Evolutionary conservation across 495 filamentous ascomycete genomes (phyloP), one percentile per base, ranked within the genome.

Genomic region (Lichina pygmaea): DNA sequence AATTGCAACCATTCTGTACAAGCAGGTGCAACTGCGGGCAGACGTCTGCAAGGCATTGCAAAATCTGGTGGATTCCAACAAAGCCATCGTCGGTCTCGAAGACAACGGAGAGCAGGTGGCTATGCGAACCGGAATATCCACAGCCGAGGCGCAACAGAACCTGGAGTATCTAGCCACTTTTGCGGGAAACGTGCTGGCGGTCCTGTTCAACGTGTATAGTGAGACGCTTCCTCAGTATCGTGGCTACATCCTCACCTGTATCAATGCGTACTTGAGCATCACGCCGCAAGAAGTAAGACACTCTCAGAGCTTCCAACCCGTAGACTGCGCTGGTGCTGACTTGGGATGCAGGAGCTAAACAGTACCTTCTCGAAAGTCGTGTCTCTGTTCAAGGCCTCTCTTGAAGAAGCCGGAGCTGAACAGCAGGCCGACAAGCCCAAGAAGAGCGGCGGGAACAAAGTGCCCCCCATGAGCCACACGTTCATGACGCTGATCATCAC

Each of bases 201-300:
- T 95, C 3, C 66, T 97, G 38, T 95, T 95, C 66, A 97, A 97
- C 55, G 86, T 95, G 30, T 97, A 95, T 62, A 91, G 78, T 54
- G 76, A 91, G 55, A 95, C 91, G 1, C 65, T 95, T 16, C 89
- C 91, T 1, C 84, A 94, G 55, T 83, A 82, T 55, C 68, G 89
- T 49, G 83, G 85, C 2, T 79, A 75, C 34, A 86, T 97, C 44
- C 65, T 97, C 24, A 75, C 82, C 54, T 93, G 85, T 52, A 86
- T 95, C 60, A 92, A 94, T 60, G 74, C 84, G 6, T 94, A 79
- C 59, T 61, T 97, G 49, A 89, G 84, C 62, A 85, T 97, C 49
- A 80, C 81, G 6, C 77, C 72, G 8, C 68, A 74, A 46, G 62
- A 66, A 54, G 72, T 73, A 50, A 41, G 13, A n/a, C 13, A 32